Conservation (phyloP, 345 rosid genomes). For the Noccaea caerulescens region DNA sequence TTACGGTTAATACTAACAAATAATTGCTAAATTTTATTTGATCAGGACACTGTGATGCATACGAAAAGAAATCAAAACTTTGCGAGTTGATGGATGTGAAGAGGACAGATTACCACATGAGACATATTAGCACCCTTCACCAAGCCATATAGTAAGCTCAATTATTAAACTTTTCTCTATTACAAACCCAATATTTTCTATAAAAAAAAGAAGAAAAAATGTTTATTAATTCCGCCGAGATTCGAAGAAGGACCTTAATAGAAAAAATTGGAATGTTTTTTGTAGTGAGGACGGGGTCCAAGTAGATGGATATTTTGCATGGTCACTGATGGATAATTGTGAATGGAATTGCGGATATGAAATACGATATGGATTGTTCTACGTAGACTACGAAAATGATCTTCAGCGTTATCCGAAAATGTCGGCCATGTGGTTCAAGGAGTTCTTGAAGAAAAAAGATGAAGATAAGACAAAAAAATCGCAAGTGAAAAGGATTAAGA, state of each 20-base stretch:
- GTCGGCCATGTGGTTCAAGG: slow-evolving; percentile 66
- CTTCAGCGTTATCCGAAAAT: slow-evolving; percentile 56
- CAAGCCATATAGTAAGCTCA: slow-evolving; percentile 35
- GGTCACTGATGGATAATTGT: slow-evolving; percentile 66
- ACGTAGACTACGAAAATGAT: slow-evolving; percentile 54
- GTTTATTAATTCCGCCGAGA: neutral
- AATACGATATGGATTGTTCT: slow-evolving; percentile 51
- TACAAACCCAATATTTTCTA: neutral
- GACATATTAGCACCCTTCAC: slow-evolving; percentile 32
- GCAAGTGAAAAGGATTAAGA: slow-evolving; percentile 17
- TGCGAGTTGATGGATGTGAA: slow-evolving; percentile 38
- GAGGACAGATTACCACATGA: slow-evolving; percentile 40
- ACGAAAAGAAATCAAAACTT: slow-evolving; percentile 35
- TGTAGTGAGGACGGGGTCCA: slow-evolving; percentile 49
- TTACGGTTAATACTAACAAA: neutral
- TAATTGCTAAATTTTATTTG: neutral
- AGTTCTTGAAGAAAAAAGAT: slow-evolving; percentile 40
- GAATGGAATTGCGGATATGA: slow-evolving; percentile 66
- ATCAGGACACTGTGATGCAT: slow-evolving; percentile 39
- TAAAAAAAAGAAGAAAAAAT: neutral
- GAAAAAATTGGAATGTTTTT: neutral
- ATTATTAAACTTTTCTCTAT: neutral
- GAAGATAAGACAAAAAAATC: slow-evolving; percentile 8
- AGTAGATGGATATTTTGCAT: slow-evolving; percentile 58
- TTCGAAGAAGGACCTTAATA: neutral